Evolutionary conservation across 1,284 basidiomycete genomes (phyloP), one percentile per base, ranked within the genome.

Genomic region (Trichosporon ovoides): DNA sequence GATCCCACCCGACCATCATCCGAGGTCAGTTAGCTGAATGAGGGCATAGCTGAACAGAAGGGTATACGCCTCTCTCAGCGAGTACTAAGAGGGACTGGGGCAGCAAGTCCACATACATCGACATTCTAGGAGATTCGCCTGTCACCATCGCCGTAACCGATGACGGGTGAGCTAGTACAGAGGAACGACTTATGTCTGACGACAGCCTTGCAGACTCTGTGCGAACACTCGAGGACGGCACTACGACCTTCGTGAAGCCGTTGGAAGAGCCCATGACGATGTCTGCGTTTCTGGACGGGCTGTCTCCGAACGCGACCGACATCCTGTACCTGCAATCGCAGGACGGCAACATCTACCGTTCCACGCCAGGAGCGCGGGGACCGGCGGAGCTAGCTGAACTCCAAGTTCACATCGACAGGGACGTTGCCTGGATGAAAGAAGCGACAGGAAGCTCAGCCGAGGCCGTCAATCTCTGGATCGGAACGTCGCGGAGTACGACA

Each of bases 391-490:
- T 91, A 60, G 76, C 79, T 28, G 69, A 80, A 3, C 76, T 92
- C 22, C 82, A 83, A 62, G 53, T 66, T 12, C 84, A 88, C 69
- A 81, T 92, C n/a, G 85, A 85, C 2, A 74, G 78, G 24, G 84
- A 89, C 58, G 78, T 92, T 13, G 52, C 81, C 4, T 91, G 88
- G 84, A 88, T 87, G 72, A 84, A 81, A 55, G 84, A 87, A 66
- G 88, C 88, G 49, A 62, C 59, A 89, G 89, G 82, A 38, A 79
- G 77, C 59, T 70, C 78, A 22, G 90, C 91, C 0, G 92, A 95
- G 67, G 91, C 90, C 3, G 89, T 91, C 0, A 95, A 95, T 71
- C 70, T 94, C 19, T 95, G 92, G 92, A 88, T 95, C 51, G 92
- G 91, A 10, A 83, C 88, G 65, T 80, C 81, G 52, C 77, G 79